Evolutionary conservation across 805 yeast species (phyloP), one percentile per base, ranked within the genome.

Genomic region (Lipomyces yamanashiensis): DNA sequence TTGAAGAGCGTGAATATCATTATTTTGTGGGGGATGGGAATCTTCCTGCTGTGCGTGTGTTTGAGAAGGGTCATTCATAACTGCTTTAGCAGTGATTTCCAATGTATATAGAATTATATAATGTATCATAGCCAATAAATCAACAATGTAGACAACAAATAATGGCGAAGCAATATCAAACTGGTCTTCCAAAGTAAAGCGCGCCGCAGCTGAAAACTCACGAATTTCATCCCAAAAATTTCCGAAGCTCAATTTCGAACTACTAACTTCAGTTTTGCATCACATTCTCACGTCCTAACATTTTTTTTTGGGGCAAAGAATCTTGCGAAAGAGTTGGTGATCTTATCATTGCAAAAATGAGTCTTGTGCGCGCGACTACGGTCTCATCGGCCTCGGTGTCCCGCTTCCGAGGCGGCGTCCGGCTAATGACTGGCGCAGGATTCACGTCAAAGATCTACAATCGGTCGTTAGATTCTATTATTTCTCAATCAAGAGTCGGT

Each of bases 11-110:
- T 1, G 68, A 65, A 56, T 55, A 55, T 21, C 67, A 53, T 43
- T 65, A 59, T 43, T 65, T 55, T 21, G 51, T 65, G 12, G 68
- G 67, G 2, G 67, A 65, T 2, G 68, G 67, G n/a, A 63, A 63
- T 48, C 15, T 41, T 12, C 36, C 61, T 36, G 54, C 53, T 7
- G 68, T 57, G 21, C 52, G 53, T 19, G 64, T 65, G 36, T 65
- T 64, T 56, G 60, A 47, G 23, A 62, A 54, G 34, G 68, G 68
- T 19, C 48, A 33, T 28, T 12, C 40, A 3, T 55, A 17, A 44
- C 15, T 15, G 40, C 10, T 45, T n/a, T 21, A 55, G 7, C 23
- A n/a, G 53, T 47, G 5, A 10, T 10, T 9, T 21, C 41, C 19
- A 43, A 34, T 48, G 54, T 36, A 57, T 23, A 28, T 28, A 28